Base-by-base conservation (phyloP, 306 rosid genomes). In the Quercus alba region DNA sequence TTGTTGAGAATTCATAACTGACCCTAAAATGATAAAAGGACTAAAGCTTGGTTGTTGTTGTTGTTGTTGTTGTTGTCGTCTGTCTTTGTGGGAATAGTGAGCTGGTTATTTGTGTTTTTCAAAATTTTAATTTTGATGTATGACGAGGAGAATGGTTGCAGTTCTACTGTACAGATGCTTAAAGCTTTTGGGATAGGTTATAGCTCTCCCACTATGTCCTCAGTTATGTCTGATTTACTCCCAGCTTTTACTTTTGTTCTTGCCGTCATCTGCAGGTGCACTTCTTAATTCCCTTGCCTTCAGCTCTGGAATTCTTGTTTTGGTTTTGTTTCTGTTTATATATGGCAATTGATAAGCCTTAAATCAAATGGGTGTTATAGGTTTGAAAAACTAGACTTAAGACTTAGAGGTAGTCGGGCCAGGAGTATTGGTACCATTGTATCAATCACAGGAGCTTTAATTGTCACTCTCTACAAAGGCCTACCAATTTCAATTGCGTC, bases 131-230 rank as follows among this genome's bases (percentile, higher is more conserved):
- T 20, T 56, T 31, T 72, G 23, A 41, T 61, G 5, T 49, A 15
- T 64, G 12, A 7, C 7, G n/a, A 18, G 4, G 19, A 41, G 46
- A 41, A 41, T 41, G 46, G 6, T 15, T 72, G 41, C 30, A 80
- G 78, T 52, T 63, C 58, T 64, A 10, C 2, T 21, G 18, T 5
- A 12, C 83, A 79, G 74, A 63, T 72, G 26, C 67, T 73, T 4
- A 63, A 23, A 71, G 30, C 38, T 31, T n/a, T 28, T 31, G 83
- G 83, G 21, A 54, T 80, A 64, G 71, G 18, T 28, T 55, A 73
- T 44, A 64, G 78, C 69, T 80, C 78, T 63, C 83, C 83, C 6
- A 74, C 78, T 54, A 21, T 80, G 57, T 78, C 83, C 31, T 73
- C 83, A 10, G 61, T 52, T 0, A 66, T 66, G 68, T 28, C 67